Evolutionary conservation across 1,139 yeast genomes (phyloP), one percentile per base, ranked within the genome.

Genomic region (Maudiozyma humilis): DNA sequence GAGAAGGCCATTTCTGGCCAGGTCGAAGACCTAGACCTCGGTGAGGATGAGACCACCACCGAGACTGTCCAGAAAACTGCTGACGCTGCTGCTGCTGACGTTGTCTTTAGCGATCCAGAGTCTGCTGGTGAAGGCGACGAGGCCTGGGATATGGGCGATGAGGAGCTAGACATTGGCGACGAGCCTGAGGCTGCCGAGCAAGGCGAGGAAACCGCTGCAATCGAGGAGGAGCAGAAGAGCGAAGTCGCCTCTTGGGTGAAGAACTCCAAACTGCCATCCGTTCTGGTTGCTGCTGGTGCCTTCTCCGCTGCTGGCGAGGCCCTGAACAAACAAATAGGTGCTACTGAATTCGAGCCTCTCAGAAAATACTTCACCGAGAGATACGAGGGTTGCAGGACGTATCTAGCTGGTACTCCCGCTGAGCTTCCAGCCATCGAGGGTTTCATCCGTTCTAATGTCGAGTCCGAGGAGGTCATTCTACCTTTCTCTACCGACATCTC

Each of bases 231-330:
- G 27, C 27, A 20, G 2, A 57, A 23, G 4, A 36, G 79, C 31
- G 96, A 91, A 64, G 65, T 81, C 34, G 82, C 82, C 3, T 66
- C 68, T 52, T 93, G 99, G 98, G 75, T 85, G 35, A 82, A 91
- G 52, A 86, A 84, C 66, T 86, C 96, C 14, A 85, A 83, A 51
- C 75, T 91, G 43, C 88, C 97, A 3, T 97, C 96, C 32, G 88
- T 86, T 32, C 87, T 87, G 56, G 88, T 84, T 58, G 96, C 98
- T 1, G 89, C 96, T 2, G 99, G 99, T 54, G 86, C 94, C 4
- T 88, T 89, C 63, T 97, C 89, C 52, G 86, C 91, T 50, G 98
- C 98, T 38, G 93, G 96, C 32, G 91, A 87, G 55, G 75, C 93
- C 60, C 75, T 93, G 58, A 78, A 83, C 67, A 83, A 93, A 58